A percentile compares a stretch with the other conserved stretches of the same genome.
These are phyloP conservation scores for Schoenoplectus tabernaemontani DNA, from an alignment of 202 grass and related monocot genomes.

Conservation along the genomic window DNA sequence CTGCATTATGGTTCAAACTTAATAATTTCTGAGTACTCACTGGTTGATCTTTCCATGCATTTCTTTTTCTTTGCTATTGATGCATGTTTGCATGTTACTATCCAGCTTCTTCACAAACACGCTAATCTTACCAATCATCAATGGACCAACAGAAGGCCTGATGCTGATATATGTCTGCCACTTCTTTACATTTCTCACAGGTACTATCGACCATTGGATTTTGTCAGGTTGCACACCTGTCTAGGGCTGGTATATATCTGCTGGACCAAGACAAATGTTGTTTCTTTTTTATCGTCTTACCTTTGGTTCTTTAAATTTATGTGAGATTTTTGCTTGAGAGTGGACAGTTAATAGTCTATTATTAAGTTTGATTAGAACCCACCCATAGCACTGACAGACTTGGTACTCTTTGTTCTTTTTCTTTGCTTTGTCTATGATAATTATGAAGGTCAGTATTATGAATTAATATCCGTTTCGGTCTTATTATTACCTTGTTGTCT, in stretches of 20 bases:
- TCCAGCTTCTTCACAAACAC: conserved; percentile 98
- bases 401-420: neutral
- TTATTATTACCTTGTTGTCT: conserved; percentile 23
- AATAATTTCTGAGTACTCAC: conserved; percentile 8
- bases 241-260: neutral
- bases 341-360: neutral
- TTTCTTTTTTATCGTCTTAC: neutral
- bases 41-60: conserved; percentile 13
- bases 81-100: conserved; percentile 14
- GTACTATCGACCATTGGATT: conserved; percentile 24
- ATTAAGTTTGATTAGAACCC: neutral
- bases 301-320: neutral
- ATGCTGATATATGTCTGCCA: conserved; percentile 96
- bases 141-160: conserved; percentile 96
- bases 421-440: neutral
- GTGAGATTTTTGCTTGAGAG: neutral
- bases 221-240: neutral
- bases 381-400: neutral
- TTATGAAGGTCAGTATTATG: neutral
- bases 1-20: conserved; percentile 11
- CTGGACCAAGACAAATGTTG: neutral
- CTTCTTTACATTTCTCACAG: conserved; percentile 78
- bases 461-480: neutral
- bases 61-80: conserved; percentile 19
- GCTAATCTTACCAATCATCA: conserved; percentile 79